A percentile compares a stretch with the other conserved stretches of the same genome.
Evolutionary conservation across 2,329 filamentous ascomycete genomes (phyloP).

Genomic region (Sclerotinia glacialis): DNA sequence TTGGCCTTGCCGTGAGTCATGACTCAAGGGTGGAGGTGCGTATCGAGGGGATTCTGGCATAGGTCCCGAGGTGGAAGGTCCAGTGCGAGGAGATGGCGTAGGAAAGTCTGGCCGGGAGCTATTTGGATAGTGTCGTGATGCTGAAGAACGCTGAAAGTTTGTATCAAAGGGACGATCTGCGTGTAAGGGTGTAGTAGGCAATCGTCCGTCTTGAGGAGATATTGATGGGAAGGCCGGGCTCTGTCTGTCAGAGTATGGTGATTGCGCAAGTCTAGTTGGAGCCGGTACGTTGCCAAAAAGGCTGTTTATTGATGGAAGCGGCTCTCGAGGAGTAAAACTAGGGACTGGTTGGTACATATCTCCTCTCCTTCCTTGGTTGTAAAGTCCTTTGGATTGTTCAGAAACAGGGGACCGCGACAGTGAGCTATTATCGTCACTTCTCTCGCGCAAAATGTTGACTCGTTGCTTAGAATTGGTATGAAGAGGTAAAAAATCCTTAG

Average conservation of each 20-base stretch:
- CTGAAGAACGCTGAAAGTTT: conserved; percentile 33
- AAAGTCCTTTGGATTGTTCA: conserved; percentile 22
- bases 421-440: conserved; percentile 27
- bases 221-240: conserved; percentile 36
- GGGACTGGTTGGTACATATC: conserved; percentile 33
- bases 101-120: conserved; percentile 34
- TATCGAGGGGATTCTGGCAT: conserved; percentile 37
- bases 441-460: conserved; percentile 25
- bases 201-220: conserved; percentile 34
- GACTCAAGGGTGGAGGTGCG: conserved; percentile 29
- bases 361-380: conserved; percentile 26
- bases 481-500: conserved; percentile 25
- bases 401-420: conserved; percentile 32
- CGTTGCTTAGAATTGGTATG: conserved; percentile 19
- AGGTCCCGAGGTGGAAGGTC: conserved; percentile 10
- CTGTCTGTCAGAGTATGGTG: conserved; percentile 37
- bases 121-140: conserved; percentile 29
- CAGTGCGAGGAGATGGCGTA: conserved; percentile 29
- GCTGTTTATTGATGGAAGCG: conserved; percentile 39
- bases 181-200: conserved; percentile 33
- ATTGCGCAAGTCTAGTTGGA: conserved; percentile 30
- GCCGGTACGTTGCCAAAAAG: conserved; percentile 35
- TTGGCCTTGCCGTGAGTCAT: conserved; percentile 27
- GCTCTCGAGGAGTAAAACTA: conserved; percentile 33
- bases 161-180: conserved; percentile 33